phyloP scores from a whole-genome alignment of 176 grass and related monocot genomes.

The Carex myosuroides region DNA sequence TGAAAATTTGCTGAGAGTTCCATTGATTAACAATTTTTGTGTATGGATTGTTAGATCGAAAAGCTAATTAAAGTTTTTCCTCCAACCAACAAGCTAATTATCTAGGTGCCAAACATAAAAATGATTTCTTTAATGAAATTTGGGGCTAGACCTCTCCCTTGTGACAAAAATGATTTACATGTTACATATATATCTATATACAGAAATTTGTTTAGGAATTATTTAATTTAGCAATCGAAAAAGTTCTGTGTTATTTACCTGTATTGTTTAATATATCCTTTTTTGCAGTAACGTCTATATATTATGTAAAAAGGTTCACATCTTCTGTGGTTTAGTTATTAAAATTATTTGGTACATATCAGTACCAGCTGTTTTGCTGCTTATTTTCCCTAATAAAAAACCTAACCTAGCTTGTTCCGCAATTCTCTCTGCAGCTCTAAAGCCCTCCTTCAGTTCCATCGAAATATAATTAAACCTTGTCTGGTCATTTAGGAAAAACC shows the following conservation, averaged over 20 bases:
- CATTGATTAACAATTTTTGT: neutral
- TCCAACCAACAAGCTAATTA: neutral
- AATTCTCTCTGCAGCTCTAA: neutral
- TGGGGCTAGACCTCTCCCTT: neutral
- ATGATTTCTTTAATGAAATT: neutral
- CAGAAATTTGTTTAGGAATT: neutral
- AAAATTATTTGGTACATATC: neutral
- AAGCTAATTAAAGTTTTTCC: neutral
- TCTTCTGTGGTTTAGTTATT: neutral
- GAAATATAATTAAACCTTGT: neutral
- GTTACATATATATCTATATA: neutral
- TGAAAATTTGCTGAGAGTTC: neutral
- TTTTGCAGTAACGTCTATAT: neutral
- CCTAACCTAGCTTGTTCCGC: neutral
- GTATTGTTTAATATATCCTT: neutral
- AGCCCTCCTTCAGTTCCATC: neutral
- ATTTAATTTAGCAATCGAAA: neutral
- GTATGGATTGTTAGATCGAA: neutral
- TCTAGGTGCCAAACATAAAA: neutral
- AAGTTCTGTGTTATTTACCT: neutral
- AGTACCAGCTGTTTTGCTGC: neutral
- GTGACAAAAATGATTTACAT: too few species aligned
- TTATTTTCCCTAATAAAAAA: neutral
- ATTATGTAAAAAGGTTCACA: neutral
- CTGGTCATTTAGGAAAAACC: neutral